Conservation (phyloP, 2,329 filamentous ascomycete species). For the Curvularia verruculosa region DNA sequence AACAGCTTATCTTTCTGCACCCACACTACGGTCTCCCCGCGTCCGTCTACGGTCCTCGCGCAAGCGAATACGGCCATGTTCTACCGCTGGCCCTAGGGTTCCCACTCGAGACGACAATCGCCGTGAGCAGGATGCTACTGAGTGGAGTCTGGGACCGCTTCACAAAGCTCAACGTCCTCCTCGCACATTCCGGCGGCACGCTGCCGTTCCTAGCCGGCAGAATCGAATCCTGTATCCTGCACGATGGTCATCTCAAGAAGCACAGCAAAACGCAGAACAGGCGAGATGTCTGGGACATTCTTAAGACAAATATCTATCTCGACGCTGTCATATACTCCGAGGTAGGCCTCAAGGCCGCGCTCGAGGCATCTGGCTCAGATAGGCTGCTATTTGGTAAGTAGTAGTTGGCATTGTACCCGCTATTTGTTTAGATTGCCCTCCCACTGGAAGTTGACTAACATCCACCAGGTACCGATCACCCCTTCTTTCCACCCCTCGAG, state of each 20-base stretch:
- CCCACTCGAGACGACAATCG: slow-evolving; percentile 91
- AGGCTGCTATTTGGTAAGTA: slow-evolving; percentile 73
- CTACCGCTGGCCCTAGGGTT: slow-evolving; percentile 85
- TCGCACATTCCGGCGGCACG: slow-evolving; percentile 88
- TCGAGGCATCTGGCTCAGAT: slow-evolving; percentile 70
- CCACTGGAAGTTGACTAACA: too few species aligned
- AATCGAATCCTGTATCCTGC: slow-evolving; percentile 84
- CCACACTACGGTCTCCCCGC: slow-evolving; percentile 89
- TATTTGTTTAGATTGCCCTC: background rate
- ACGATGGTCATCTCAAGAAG: slow-evolving; percentile 76
- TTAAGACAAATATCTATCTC: slow-evolving; percentile 80
- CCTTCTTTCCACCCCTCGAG: slow-evolving; percentile 79
- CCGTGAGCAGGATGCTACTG: slow-evolving; percentile 85
- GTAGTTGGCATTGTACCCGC: background rate
- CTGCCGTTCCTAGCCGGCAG: slow-evolving; percentile 86
- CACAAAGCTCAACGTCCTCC: slow-evolving; percentile 70
- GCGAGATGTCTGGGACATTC: slow-evolving; percentile 67
- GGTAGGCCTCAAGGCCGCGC: slow-evolving; percentile 72
- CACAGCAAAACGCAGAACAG: slow-evolving; percentile 65
- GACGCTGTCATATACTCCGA: slow-evolving; percentile 86
- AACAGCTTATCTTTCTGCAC: slow-evolving; percentile 79
- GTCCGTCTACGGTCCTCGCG: slow-evolving; percentile 77
- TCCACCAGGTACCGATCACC: slow-evolving; percentile 73
- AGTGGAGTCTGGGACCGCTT: slow-evolving; percentile 83
- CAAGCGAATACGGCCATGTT: slow-evolving; percentile 82